Percentiles rank a stretch among this genome's conserved stretches.
phyloP scores from a whole-genome alignment of 2,329 filamentous ascomycete genomes.

The Aspergillus puulaauensis region DNA sequence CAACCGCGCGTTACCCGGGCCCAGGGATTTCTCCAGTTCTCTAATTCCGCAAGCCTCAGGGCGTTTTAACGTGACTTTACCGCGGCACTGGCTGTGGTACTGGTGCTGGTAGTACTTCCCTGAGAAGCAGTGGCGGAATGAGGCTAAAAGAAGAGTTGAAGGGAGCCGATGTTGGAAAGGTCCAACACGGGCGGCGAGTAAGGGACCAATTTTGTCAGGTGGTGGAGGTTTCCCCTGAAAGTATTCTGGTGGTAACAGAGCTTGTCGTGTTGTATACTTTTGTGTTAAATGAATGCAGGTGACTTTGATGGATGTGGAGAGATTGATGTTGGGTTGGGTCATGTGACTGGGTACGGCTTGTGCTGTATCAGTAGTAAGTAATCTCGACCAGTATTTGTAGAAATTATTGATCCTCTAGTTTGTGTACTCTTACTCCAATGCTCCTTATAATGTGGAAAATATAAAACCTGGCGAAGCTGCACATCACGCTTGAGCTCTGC shows the following conservation, averaged over 20 bases:
- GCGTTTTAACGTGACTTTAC: neutral
- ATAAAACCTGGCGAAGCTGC: neutral
- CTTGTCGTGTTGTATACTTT: neutral
- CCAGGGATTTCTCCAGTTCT: neutral
- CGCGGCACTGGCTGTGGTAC: neutral
- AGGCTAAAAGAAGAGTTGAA: too few relatives aligned
- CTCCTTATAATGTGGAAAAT: neutral
- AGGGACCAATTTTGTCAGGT: neutral
- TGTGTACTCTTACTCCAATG: neutral
- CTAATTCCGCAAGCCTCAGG: neutral
- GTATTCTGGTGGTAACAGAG: neutral
- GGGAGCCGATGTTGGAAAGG: neutral
- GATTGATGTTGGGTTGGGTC: neutral
- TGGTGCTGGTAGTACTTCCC: neutral
- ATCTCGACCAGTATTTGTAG: neutral
- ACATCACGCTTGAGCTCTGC: neutral
- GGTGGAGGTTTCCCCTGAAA: neutral
- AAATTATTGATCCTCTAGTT: neutral
- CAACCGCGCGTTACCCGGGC: neutral
- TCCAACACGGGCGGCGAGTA: neutral
- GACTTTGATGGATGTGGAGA: neutral
- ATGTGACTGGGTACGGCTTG: neutral
- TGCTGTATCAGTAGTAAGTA: neutral
- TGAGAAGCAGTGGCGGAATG: neutral
- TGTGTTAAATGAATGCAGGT: neutral